Evolutionary conservation across 1,284 basidiomycete species (phyloP).

Genomic region (Schizophyllum amplum): DNA sequence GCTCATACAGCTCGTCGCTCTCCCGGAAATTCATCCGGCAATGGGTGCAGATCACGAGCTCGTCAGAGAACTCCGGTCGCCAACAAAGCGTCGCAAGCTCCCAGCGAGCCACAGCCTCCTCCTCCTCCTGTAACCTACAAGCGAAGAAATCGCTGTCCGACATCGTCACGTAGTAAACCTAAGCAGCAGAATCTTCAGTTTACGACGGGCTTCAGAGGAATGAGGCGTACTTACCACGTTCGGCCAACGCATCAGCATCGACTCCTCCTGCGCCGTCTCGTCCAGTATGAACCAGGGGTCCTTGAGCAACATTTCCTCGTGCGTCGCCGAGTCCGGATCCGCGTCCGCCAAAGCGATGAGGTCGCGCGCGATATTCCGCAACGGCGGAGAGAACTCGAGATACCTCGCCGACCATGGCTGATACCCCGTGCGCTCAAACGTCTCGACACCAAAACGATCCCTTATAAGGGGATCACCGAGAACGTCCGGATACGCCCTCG

Average conservation of each 20-base stretch:
- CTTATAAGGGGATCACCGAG: not conserved
- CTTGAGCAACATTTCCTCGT: not conserved
- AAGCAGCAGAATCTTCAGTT: no score
- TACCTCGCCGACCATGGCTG: not conserved
- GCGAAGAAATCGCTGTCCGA: no score
- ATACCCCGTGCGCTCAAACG: not conserved
- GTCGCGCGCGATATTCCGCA: not conserved
- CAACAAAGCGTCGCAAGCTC: not conserved
- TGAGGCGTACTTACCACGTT: not conserved
- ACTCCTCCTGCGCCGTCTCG: not conserved
- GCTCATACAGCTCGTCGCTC: not conserved
- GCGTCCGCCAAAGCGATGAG: not conserved
- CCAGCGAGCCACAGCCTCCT: not conserved
- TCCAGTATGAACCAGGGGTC: not conserved
- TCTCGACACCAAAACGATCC: not conserved
- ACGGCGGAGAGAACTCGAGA: not conserved
- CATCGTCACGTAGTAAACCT: no score
- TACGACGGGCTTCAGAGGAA: no score
- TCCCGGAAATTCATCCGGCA: not conserved
- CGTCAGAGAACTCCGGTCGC: not conserved
- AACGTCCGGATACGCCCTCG: not conserved
- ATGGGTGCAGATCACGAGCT: not conserved
- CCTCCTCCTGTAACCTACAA: not conserved
- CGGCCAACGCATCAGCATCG: not conserved
- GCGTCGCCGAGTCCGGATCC: not conserved